Base-by-base conservation (phyloP, 1,284 basidiomycete species). In the Cutaneotrichosporon mucoides region DNA sequence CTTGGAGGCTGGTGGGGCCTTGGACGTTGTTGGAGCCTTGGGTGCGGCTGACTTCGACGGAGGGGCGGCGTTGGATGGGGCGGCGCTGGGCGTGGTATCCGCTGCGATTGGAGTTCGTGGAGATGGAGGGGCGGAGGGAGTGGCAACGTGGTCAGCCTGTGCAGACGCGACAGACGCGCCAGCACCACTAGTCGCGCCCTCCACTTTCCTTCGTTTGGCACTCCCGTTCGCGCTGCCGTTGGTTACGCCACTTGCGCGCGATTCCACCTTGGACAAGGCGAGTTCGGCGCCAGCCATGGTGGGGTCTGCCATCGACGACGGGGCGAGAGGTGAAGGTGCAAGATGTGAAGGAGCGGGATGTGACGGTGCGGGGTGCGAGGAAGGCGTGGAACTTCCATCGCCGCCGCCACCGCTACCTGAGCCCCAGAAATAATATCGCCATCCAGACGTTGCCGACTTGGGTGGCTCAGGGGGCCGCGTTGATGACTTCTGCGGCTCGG, bases 351-450 rank as follows among this genome's bases (percentile, higher is more conserved):
- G 37, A 16, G 57, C 37, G 33, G 38, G 11, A 33, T 45, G 44
- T 24, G 24, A 33, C 16, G 46, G 7, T 8, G 9, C 24, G 9
- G 46, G 16, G 8, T 15, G 16, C 46, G 46, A 33, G 12, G 44
- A 24, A 13, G 55, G 36, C 34, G 56, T 42, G 24, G 37, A 13
- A 40, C n/a, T 42, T 8, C 41, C 9, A 33, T 53, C 54, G 47
- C 16, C 53, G 12, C 43, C 12, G 42, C 44, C 55, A 13, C 50
- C 46, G 37, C 49, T 38, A 12, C 53, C 45, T n/a, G 36, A 44
- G 3, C 56, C 56, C 56, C 56, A 57, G n/a, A 57, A 40, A 33
- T 52, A 57, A 12, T 37, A 12, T 15, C 48, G 49, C 56, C 56
- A 57, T 15, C 50, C 11, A 3, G 53, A 43, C 6, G 53, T 41